phyloP scores from a whole-genome alignment of 176 grass and related monocot genomes.

The Zea mays region DNA sequence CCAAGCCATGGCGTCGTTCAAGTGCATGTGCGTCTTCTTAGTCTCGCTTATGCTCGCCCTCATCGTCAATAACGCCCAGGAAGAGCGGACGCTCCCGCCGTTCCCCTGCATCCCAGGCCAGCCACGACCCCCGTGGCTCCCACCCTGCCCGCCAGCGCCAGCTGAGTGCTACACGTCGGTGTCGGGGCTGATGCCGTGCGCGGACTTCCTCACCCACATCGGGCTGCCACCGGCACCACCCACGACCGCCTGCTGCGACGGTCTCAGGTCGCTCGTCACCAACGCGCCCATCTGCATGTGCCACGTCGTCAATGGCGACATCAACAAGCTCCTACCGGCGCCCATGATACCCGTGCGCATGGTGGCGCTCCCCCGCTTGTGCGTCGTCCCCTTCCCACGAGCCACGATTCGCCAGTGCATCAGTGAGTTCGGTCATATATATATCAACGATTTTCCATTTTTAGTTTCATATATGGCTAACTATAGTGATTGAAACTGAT shows the following conservation, averaged over 20 bases:
- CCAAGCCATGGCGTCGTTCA: too few relatives aligned
- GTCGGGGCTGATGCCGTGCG: neutral
- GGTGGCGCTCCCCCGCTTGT: neutral
- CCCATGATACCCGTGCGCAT: neutral
- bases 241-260: neutral
- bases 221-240: neutral
- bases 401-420: neutral
- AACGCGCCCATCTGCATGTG: slow-evolving; percentile 10
- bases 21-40: too few relatives aligned
- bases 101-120: neutral
- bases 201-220: neutral
- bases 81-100: neutral
- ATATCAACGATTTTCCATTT: too few relatives aligned
- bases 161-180: slow-evolving; percentile 17
- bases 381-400: neutral
- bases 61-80: neutral
- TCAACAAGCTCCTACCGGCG: neutral
- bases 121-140: neutral
- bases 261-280: neutral
- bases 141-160: neutral
- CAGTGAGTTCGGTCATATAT: neutral
- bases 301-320: slow-evolving; percentile 20
- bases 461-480: neutral
- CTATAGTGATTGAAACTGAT: neutral
- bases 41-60: neutral